A percentile compares a stretch with the other conserved stretches of the same genome.
These are phyloP conservation scores for Solanum bukasovii DNA, from an alignment of 257 asterid genomes.

Conservation along the genomic window DNA sequence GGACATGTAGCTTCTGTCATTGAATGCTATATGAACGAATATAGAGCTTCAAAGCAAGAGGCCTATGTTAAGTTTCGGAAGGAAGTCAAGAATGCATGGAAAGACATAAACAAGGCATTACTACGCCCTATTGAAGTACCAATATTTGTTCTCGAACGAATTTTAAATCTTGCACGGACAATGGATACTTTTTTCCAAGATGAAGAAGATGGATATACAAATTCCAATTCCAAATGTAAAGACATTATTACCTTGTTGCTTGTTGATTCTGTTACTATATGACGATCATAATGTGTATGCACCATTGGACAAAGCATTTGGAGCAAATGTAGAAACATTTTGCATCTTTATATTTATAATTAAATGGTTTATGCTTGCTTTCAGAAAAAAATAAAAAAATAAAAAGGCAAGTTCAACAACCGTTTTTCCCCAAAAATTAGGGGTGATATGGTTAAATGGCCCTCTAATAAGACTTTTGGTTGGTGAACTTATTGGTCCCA, in stretches of 20 bases:
- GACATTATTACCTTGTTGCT: neutral
- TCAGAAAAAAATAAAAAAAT: neutral
- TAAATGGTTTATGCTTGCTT: neutral
- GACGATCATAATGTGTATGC: neutral
- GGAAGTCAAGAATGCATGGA: neutral
- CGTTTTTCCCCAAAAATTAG: neutral
- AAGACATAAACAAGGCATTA: neutral
- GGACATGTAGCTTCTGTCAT: neutral
- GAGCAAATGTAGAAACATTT: neutral
- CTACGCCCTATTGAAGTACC: neutral
- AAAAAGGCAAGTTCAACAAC: neutral
- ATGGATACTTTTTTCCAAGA: neutral
- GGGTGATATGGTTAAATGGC: neutral
- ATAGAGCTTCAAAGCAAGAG: neutral
- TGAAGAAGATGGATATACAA: neutral
- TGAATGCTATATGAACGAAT: neutral
- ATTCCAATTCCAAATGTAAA: neutral
- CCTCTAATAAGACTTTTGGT: neutral
- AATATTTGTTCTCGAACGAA: neutral
- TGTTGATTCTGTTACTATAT: neutral
- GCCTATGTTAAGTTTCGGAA: neutral
- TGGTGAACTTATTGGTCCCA: neutral
- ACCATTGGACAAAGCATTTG: neutral
- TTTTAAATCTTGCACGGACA: neutral
- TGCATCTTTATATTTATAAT: neutral